Evolutionary conservation across 2,329 filamentous ascomycete genomes (phyloP).

Genomic region (Neonectria sp.): DNA sequence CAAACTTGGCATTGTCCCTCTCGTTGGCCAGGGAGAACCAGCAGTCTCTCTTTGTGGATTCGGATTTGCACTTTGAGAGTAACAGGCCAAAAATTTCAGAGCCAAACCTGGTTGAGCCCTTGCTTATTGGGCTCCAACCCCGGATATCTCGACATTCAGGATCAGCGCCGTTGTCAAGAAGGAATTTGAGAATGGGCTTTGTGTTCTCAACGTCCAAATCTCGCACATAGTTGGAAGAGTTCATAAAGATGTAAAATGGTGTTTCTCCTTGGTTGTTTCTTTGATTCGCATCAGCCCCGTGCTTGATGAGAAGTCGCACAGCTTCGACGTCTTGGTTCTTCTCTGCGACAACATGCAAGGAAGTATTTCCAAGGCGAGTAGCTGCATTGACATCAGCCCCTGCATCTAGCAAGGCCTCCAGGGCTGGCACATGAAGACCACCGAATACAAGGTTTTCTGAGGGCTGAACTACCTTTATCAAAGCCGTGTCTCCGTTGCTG

Average conservation of each 20-base stretch:
- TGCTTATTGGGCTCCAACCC: constrained; percentile 1
- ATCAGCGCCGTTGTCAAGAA: constrained; percentile 37
- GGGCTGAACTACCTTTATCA: background rate
- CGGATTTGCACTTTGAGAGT: constrained; percentile 22
- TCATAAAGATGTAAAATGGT: constrained; percentile 12
- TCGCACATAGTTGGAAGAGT: background rate
- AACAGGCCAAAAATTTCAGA: constrained; percentile 22
- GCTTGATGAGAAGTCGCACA: constrained; percentile 32
- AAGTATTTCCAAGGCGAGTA: background rate
- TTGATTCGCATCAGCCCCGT: constrained; percentile 32
- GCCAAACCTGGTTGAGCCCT: background rate
- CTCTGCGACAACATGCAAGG: constrained; percentile 19
- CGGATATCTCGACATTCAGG: background rate
- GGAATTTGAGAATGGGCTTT: constrained; percentile 25
- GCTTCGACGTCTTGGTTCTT: background rate
- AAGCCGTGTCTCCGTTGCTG: background rate
- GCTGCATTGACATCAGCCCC: constrained; percentile 21
- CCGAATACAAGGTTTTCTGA: background rate
- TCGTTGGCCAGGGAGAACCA: constrained; percentile 31
- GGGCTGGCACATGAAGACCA: background rate
- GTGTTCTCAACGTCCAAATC: background rate
- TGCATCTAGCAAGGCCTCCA: constrained; percentile 28
- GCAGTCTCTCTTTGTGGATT: constrained; percentile 1
- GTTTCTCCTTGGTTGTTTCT: background rate
- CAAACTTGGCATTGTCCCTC: constrained; percentile 8